phyloP scores from a whole-genome alignment of 148 eudicot genomes.

The Camellia granthamiana region DNA sequence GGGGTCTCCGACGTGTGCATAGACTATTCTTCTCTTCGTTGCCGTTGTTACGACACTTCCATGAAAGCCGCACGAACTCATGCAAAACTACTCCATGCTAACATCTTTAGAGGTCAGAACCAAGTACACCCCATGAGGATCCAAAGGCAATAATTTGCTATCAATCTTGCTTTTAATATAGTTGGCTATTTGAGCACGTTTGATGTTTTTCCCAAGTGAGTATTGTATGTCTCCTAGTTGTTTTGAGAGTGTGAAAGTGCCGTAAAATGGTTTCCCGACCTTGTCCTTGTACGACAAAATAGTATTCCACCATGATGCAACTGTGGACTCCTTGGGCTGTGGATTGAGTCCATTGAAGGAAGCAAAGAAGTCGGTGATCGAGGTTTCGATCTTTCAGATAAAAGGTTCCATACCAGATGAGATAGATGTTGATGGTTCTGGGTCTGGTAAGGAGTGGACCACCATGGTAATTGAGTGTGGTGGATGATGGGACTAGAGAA shows the following conservation, averaged over 20 bases:
- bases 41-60: background rate
- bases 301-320: slow-evolving; percentile 16
- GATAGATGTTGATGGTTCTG: slow-evolving; percentile 13
- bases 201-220: slow-evolving; percentile 20
- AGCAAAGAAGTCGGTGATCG: slow-evolving; percentile 20
- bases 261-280: background rate
- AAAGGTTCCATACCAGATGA: slow-evolving; percentile 22
- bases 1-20: slow-evolving; percentile 20
- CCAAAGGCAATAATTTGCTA: slow-evolving; percentile 2
- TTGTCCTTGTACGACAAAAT: slow-evolving; percentile 13
- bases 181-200: slow-evolving; percentile 15
- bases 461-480: slow-evolving; percentile 17
- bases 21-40: slow-evolving; percentile 4
- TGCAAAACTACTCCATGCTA: slow-evolving; percentile 11
- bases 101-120: slow-evolving; percentile 22
- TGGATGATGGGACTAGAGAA: slow-evolving; percentile 15
- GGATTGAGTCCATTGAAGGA: background rate
- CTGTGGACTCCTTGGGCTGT: background rate
- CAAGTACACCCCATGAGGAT: slow-evolving; percentile 16
- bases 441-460: slow-evolving; percentile 19
- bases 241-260: background rate
- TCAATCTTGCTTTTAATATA: slow-evolving; percentile 18
- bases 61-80: slow-evolving; percentile 19
- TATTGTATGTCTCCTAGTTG: slow-evolving; percentile 12
- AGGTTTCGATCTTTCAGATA: slow-evolving; percentile 9